These are phyloP conservation scores for Citrullus amarus DNA, from an alignment of 306 rosid species.

Conservation along the genomic window DNA sequence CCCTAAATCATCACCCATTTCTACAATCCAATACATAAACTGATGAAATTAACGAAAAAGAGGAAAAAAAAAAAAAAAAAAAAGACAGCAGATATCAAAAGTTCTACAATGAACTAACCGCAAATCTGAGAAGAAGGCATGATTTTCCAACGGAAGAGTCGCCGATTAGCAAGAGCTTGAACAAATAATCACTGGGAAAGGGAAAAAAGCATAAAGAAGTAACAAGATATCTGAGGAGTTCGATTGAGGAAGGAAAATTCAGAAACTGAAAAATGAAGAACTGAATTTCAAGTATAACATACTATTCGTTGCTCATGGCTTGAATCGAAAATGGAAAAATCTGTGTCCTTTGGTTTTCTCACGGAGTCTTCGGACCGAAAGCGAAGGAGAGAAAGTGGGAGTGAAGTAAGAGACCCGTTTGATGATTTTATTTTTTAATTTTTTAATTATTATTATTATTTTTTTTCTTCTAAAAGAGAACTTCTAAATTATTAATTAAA, in stretches of 20 bases:
- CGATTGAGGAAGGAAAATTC: background rate
- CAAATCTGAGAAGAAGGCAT: constrained; percentile 84
- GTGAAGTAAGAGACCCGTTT: background rate
- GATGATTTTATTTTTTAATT: background rate
- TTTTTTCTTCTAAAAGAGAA: too few species aligned
- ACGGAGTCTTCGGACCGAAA: background rate
- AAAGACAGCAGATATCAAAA: background rate
- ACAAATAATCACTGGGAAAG: constrained; percentile 67
- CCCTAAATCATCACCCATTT: constrained; percentile 8
- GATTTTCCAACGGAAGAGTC: constrained; percentile 97
- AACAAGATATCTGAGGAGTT: background rate
- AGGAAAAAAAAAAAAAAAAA: too few species aligned
- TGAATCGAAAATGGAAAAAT: background rate
- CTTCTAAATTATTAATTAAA: background rate
- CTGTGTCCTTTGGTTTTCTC: background rate
- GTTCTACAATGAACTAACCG: constrained; percentile 27
- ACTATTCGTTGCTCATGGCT: constrained; percentile 83
- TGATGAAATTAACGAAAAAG: background rate
- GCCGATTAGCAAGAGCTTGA: constrained; percentile 85
- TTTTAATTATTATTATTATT: too few species aligned
- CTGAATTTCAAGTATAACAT: constrained; percentile 12
- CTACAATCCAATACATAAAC: background rate
- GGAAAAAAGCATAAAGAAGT: background rate
- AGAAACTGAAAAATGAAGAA: background rate
- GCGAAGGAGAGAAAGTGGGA: background rate